Percentiles rank a stretch among this genome's conserved stretches.
phyloP scores from a whole-genome alignment of 257 asterid species.

The Penstemon eatonii region DNA sequence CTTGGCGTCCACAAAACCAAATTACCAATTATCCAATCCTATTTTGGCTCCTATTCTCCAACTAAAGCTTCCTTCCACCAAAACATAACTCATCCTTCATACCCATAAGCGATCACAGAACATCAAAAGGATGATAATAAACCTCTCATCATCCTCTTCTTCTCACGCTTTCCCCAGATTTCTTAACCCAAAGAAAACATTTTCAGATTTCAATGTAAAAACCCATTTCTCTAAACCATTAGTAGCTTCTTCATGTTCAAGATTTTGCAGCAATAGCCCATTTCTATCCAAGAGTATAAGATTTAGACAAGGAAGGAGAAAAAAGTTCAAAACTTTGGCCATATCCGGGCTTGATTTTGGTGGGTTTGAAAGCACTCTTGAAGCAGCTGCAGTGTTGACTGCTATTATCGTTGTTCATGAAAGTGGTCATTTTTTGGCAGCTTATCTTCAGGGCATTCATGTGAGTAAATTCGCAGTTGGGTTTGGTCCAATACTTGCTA shows the following conservation, averaged over 20 bases:
- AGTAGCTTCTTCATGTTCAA: constrained; percentile 33
- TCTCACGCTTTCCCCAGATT: constrained; percentile 44
- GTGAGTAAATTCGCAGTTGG: constrained; percentile 98
- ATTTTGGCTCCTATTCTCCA: constrained; percentile 21
- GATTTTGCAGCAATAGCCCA: constrained; percentile 37
- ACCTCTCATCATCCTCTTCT: constrained; percentile 52
- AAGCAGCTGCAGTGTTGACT: constrained; percentile 79
- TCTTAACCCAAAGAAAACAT: constrained; percentile 44
- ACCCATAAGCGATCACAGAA: constrained; percentile 22
- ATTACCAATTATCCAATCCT: constrained; percentile 42
- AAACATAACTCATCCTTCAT: constrained; percentile 27
- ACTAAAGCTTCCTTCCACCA: constrained; percentile 29
- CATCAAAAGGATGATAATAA: constrained; percentile 55
- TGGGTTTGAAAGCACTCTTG: constrained; percentile 72
- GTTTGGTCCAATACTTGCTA: constrained; percentile 94
- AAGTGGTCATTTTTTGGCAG: constrained; percentile 92
- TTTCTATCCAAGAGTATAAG: constrained; percentile 30
- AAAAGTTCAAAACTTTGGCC: constrained; percentile 46
- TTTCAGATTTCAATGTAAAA: constrained; percentile 44
- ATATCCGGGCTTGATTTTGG: constrained; percentile 63
- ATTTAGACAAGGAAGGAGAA: constrained; percentile 36
- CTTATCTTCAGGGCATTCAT: constrained; percentile 90
- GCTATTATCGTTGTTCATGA: constrained; percentile 88
- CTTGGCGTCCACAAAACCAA: constrained; percentile 68
- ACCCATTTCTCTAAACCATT: constrained; percentile 41